Percentiles rank a stretch among this genome's conserved stretches.
Conservation (phyloP, 2,329 filamentous ascomycete species). For the Exophiala viscosa region DNA sequence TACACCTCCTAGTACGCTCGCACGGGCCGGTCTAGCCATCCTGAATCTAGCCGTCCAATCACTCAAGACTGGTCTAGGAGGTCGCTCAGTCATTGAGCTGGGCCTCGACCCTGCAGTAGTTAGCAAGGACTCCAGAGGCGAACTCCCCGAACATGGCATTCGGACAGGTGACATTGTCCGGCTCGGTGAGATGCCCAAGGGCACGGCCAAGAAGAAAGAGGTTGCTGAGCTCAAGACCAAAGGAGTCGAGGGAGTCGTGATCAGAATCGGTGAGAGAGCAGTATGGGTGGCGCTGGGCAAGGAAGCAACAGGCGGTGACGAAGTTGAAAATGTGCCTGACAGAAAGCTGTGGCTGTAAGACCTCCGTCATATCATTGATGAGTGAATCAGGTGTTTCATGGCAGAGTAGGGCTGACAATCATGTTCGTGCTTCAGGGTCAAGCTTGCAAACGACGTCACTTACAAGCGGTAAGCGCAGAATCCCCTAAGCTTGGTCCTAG, state of each 20-base stretch:
- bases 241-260: conserved; percentile 46
- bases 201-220: conserved; percentile 33
- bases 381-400: too few relatives aligned
- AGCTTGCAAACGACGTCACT: conserved; percentile 64
- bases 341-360: conserved; percentile 63
- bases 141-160: conserved; percentile 45
- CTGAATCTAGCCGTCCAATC: conserved; percentile 55
- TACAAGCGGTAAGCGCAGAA: conserved; percentile 56
- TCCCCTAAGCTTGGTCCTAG: conserved; percentile 15
- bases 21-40: conserved; percentile 41
- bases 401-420: conserved; percentile 32
- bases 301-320: conserved; percentile 38
- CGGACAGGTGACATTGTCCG: conserved; percentile 48
- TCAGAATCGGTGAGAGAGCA: conserved; percentile 40
- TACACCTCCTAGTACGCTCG: conserved; percentile 33
- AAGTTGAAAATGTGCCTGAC: conserved; percentile 49
- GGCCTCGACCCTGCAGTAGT: conserved; percentile 65
- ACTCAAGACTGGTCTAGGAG: conserved; percentile 83
- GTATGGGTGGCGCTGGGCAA: conserved; percentile 45
- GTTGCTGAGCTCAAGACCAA: conserved; percentile 31
- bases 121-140: conserved; percentile 30
- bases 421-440: conserved; percentile 51
- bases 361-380: too few relatives aligned
- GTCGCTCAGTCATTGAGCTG: conserved; percentile 85
- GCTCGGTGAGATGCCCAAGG: conserved; percentile 40